Percentiles rank a stretch among this genome's conserved stretches.
Conservation (phyloP, 1,284 basidiomycete species). For the Ganoderma meredithae region DNA sequence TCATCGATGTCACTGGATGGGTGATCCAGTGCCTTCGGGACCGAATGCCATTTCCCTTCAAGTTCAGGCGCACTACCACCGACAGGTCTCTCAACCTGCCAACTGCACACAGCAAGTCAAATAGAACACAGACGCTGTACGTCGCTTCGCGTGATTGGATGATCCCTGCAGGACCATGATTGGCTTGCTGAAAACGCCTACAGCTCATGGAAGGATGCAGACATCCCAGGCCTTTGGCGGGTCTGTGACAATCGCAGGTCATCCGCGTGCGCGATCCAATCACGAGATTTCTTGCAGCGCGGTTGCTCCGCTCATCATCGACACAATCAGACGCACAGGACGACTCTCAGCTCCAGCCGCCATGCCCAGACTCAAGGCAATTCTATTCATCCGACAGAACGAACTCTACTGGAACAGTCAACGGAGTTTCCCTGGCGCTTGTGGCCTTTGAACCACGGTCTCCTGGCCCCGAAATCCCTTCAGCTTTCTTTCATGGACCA, state of each 20-base stretch:
- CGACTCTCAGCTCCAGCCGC: background rate
- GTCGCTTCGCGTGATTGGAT: background rate
- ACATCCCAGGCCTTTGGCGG: background rate
- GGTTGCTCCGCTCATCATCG: background rate
- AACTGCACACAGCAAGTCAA: background rate
- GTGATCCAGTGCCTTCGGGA: background rate
- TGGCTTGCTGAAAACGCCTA: background rate
- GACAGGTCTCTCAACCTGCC: background rate
- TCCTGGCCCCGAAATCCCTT: too few species aligned
- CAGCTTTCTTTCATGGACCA: too few species aligned
- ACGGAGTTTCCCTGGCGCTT: too few species aligned
- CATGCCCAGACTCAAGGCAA: background rate
- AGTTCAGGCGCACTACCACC: background rate
- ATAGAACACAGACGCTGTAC: background rate
- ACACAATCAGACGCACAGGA: background rate
- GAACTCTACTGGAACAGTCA: background rate
- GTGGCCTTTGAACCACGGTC: too few species aligned
- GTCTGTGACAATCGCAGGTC: background rate
- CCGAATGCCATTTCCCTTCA: background rate
- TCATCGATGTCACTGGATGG: background rate
- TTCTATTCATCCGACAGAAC: background rate
- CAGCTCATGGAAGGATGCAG: background rate
- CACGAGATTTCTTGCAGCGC: background rate
- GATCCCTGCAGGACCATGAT: background rate
- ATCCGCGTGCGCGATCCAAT: background rate